Evolutionary conservation across 805 yeast genomes (phyloP), one percentile per base, ranked within the genome.

Genomic region (Myxozyma geophila): DNA sequence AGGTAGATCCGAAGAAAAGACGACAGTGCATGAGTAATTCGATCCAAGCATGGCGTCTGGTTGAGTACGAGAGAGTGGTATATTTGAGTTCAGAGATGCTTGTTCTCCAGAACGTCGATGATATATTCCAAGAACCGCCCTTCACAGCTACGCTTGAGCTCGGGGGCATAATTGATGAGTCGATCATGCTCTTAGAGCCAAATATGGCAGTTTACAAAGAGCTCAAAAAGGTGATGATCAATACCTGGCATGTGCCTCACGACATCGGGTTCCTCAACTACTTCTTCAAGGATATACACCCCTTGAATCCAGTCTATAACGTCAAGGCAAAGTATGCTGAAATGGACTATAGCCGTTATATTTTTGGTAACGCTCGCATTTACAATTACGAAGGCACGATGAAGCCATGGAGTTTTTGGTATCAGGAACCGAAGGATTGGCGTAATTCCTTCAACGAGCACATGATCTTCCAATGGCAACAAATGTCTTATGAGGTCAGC

Each of bases 391-490:
- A 64, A 48, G 69, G 69, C 6, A 52, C 67, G 8, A 47, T 66
- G 59, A 59, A 64, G 55, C 68, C 69, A 35, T 66, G 69, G 69
- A 51, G 57, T 44, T 66, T 66, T 52, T 66, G 67, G 67, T 21
- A 43, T 52, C 50, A 59, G 43, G 56, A 53, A 7, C 64, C 63
- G 5, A 58, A 60, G 39, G 19, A 47, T 41, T 66, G 69, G 69
- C 67, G 69, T 6, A 44, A 36, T 6, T 52, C 59, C n/a, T 66
- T 40, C 47, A 56, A 64, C 21, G 69, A 66, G 40, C 55, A 54
- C 12, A 66, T 66, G 69, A 49, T 63, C 21, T 66, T 37, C 41
- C 39, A 46, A 23, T 66, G 69, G 69, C 61, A 64, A 19, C 62
- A 64, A 41, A 49, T 54, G 44, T 64, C 64, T n/a, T 60, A 66